Evolutionary conservation across 306 rosid genomes (phyloP).

Genomic region (Notholithocarpus densiflorus): DNA sequence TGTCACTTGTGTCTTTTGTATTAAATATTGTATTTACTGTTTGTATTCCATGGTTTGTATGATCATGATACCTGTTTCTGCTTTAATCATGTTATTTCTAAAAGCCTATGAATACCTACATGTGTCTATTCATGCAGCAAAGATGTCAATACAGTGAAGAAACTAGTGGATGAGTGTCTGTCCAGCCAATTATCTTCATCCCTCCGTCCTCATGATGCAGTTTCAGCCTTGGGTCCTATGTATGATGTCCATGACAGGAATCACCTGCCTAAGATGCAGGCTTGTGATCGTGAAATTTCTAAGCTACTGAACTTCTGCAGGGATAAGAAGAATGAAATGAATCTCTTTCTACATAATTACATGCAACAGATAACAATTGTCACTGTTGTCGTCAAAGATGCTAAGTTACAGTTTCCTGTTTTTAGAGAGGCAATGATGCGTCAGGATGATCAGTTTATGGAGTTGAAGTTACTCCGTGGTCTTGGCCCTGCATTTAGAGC

Average conservation of each 20-base stretch:
- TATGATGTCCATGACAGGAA: slow-evolving; percentile 88
- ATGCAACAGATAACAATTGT: slow-evolving; percentile 75
- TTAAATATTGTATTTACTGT: slow-evolving; percentile 1
- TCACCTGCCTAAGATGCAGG: slow-evolving; percentile 85
- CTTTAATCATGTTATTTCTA: slow-evolving; percentile 1
- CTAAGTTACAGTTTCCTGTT: slow-evolving; percentile 91
- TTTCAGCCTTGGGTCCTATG: slow-evolving; percentile 99
- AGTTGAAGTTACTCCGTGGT: slow-evolving; percentile 74
- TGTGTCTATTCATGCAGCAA: slow-evolving; percentile 63
- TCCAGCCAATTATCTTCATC: slow-evolving; percentile 82
- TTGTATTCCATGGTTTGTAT: background rate
- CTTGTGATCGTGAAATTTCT: slow-evolving; percentile 71
- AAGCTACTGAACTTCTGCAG: slow-evolving; percentile 69
- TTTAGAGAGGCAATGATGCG: slow-evolving; percentile 94
- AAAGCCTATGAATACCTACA: slow-evolving; percentile 6
- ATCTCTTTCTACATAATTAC: slow-evolving; percentile 64
- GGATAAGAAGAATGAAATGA: slow-evolving; percentile 89
- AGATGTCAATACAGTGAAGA: slow-evolving; percentile 91
- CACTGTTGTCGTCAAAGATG: slow-evolving; percentile 79
- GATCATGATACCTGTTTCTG: slow-evolving; percentile 18
- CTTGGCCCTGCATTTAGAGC: slow-evolving; percentile 91
- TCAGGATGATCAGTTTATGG: slow-evolving; percentile 76
- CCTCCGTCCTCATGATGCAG: slow-evolving; percentile 98
- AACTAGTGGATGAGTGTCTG: slow-evolving; percentile 87
- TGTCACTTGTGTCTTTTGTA: background rate